Evolutionary conservation across 768 basidiomycete species (phyloP).

Genomic region (Podaxis sp.): DNA sequence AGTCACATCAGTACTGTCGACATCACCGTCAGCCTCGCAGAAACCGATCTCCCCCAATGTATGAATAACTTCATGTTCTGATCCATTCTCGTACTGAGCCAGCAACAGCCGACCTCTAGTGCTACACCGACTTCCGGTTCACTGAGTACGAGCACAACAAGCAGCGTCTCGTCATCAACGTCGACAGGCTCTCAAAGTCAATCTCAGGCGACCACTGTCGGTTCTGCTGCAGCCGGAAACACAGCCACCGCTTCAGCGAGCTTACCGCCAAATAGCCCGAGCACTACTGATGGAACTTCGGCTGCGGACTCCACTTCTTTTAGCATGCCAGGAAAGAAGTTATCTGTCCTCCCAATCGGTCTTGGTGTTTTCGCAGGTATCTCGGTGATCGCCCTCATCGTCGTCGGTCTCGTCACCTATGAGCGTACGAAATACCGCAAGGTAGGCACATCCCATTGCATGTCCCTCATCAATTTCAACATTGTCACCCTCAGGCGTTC

Average conservation of each 20-base stretch:
- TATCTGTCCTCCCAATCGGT: constrained; percentile 80
- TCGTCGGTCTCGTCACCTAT: constrained; percentile 82
- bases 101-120: constrained; percentile 1
- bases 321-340: constrained; percentile 66
- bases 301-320: constrained; percentile 44
- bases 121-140: constrained; percentile 14
- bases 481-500: constrained; percentile 54
- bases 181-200: neutral
- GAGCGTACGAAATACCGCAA: constrained; percentile 87
- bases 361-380: constrained; percentile 85
- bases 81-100: neutral
- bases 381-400: constrained; percentile 77
- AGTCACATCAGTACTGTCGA: neutral
- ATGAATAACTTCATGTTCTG: neutral
- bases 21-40: neutral
- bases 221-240: constrained; percentile 20
- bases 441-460: constrained; percentile 39
- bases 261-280: constrained; percentile 18
- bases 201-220: constrained; percentile 1
- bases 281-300: constrained; percentile 27
- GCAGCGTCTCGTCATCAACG: neutral
- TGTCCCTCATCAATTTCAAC: constrained; percentile 7
- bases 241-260: constrained; percentile 16
- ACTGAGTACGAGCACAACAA: neutral
- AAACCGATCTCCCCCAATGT: neutral